phyloP scores from a whole-genome alignment of 805 yeast genomes.

The Metschnikowia corniflorae region DNA sequence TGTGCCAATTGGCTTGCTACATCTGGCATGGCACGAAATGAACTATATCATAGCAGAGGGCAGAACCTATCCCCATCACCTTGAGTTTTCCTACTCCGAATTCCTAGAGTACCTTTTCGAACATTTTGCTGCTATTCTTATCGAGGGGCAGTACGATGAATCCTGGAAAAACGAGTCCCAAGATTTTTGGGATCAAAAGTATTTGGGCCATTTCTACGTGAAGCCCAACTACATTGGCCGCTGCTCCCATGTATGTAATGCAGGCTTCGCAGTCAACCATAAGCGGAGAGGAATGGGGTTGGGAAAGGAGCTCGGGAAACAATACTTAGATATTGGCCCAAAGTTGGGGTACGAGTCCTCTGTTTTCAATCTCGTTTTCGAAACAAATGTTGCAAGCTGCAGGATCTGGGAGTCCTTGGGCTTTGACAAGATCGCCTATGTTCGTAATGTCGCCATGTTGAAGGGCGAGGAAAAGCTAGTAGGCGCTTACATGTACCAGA shows the following conservation, averaged over 20 bases:
- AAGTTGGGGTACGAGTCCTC: constrained; percentile 74
- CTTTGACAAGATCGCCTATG: constrained; percentile 71
- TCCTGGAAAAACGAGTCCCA: constrained; percentile 33
- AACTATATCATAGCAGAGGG: constrained; percentile 71
- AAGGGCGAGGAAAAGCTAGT: constrained; percentile 61
- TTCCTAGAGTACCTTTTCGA: constrained; percentile 66
- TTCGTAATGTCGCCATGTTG: constrained; percentile 70
- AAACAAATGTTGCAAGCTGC: constrained; percentile 69
- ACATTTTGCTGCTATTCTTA: constrained; percentile 60
- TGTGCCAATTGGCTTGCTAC: constrained; percentile 50
- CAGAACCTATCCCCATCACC: constrained; percentile 64
- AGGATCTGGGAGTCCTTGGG: constrained; percentile 82
- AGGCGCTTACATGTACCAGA: constrained; percentile 79
- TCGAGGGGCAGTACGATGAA: constrained; percentile 35
- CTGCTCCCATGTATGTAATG: constrained; percentile 84
- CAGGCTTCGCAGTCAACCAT: constrained; percentile 71
- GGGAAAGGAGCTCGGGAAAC: constrained; percentile 66
- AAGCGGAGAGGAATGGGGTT: constrained; percentile 60
- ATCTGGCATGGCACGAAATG: constrained; percentile 48
- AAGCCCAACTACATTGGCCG: constrained; percentile 87
- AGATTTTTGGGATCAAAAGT: constrained; percentile 43
- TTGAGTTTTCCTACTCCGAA: constrained; percentile 40
- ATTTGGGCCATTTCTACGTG: constrained; percentile 73
- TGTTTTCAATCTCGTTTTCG: constrained; percentile 85
- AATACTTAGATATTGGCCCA: constrained; percentile 72